These are phyloP conservation scores for Scedosporium aurantiacum DNA, from an alignment of 2,329 filamentous ascomycete genomes.

Conservation along the genomic window DNA sequence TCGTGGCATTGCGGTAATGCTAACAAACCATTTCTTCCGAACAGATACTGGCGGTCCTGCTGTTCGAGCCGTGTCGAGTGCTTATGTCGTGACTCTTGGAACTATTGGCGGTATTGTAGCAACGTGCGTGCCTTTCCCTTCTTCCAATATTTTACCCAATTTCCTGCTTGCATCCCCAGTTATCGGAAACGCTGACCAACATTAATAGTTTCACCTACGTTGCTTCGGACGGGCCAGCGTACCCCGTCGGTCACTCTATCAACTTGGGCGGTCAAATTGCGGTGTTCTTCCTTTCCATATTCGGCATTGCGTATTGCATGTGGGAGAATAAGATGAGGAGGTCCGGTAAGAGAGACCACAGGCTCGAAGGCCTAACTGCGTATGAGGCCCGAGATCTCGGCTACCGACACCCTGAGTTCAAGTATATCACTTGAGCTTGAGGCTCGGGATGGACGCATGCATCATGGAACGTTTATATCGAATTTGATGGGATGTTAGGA, in stretches of 20 bases:
- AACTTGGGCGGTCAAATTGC: slow-evolving; percentile 40
- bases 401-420: slow-evolving; percentile 19
- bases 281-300: slow-evolving; percentile 30
- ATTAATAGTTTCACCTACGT: slow-evolving; percentile 39
- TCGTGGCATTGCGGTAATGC: background rate
- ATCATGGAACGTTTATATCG: background rate
- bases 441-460: background rate
- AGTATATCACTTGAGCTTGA: slow-evolving; percentile 14
- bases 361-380: slow-evolving; percentile 16
- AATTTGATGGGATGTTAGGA: background rate
- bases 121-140: slow-evolving; percentile 27
- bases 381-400: slow-evolving; percentile 20
- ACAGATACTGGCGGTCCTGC: slow-evolving; percentile 42
- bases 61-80: slow-evolving; percentile 43
- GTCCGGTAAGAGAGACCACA: slow-evolving; percentile 18
- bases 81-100: slow-evolving; percentile 42
- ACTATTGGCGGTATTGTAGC: slow-evolving; percentile 46
- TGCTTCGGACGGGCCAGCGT: slow-evolving; percentile 31
- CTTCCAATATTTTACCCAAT: background rate
- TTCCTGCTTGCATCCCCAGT: background rate
- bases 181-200: background rate
- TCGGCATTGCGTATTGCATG: slow-evolving; percentile 39
- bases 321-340: slow-evolving; percentile 30
- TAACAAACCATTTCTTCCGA: slow-evolving; percentile 6
- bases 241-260: slow-evolving; percentile 41